Conservation (phyloP, 768 basidiomycete genomes). For the Lactifluus hygrophoroides region DNA sequence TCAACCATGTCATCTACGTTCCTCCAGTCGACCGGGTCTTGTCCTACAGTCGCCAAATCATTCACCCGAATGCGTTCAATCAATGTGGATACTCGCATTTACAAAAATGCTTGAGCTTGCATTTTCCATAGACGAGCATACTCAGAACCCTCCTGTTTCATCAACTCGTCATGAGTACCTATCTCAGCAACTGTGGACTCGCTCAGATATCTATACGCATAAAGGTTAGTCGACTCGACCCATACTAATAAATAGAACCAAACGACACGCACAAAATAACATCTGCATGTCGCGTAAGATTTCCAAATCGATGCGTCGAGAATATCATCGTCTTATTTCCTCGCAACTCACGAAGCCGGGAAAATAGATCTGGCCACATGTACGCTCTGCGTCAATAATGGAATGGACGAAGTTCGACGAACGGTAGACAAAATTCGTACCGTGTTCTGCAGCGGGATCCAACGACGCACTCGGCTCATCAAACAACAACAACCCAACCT, state of each 20-base stretch:
- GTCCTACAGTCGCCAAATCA: too few species aligned
- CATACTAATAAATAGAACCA: neutral
- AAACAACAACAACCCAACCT: slow-evolving; percentile 53
- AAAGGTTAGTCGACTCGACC: neutral
- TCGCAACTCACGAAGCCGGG: slow-evolving; percentile 54
- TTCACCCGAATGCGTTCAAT: too few species aligned
- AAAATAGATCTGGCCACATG: slow-evolving; percentile 47
- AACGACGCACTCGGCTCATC: slow-evolving; percentile 69
- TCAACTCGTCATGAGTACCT: slow-evolving; percentile 55
- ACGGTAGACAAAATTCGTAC: slow-evolving; percentile 24
- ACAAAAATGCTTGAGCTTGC: slow-evolving; percentile 58
- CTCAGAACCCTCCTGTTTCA: slow-evolving; percentile 44
- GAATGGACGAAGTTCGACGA: neutral
- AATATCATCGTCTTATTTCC: slow-evolving; percentile 81
- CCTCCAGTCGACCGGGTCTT: too few species aligned
- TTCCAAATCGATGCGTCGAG: slow-evolving; percentile 65
- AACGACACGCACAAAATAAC: slow-evolving; percentile 8
- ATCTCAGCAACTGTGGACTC: slow-evolving; percentile 51
- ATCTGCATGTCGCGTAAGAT: slow-evolving; percentile 50
- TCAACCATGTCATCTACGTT: too few species aligned
- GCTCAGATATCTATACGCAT: slow-evolving; percentile 52
- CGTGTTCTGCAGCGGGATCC: slow-evolving; percentile 71
- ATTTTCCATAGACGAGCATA: slow-evolving; percentile 69
- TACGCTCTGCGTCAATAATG: slow-evolving; percentile 14
- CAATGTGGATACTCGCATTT: neutral